Conservation (phyloP, 176 grass and related monocot genomes). For the Cocos nucifera region DNA sequence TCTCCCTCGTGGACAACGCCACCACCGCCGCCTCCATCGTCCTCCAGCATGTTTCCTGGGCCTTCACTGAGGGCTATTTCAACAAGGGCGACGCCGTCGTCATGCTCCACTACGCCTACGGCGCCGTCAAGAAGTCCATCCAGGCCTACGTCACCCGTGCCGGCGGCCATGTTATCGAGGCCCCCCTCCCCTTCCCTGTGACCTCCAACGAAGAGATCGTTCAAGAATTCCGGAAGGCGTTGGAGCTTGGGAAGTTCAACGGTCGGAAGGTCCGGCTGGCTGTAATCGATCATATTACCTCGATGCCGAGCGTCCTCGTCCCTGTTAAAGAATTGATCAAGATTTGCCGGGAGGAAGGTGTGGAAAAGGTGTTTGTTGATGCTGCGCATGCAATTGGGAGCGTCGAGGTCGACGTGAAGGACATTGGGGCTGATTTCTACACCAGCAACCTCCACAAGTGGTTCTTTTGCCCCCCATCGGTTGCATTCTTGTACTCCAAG, state of each 20-base stretch:
- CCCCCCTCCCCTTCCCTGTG: constrained; percentile 78
- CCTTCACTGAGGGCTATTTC: constrained; percentile 64
- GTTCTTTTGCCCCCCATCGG: constrained; percentile 86
- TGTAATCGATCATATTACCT: constrained; percentile 88
- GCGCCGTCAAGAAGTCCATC: constrained; percentile 91
- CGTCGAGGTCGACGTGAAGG: constrained; percentile 57
- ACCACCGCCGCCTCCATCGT: constrained; percentile 84
- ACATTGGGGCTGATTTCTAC: constrained; percentile 96
- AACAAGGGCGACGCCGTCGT: constrained; percentile 58
- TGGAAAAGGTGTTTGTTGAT: constrained; percentile 82
- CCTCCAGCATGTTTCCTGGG: constrained; percentile 75
- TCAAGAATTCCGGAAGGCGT: constrained; percentile 55
- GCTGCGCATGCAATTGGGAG: constrained; percentile 78
- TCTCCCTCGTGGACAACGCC: constrained; percentile 93
- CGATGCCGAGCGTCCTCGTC: constrained; percentile 86
- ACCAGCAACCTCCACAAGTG: constrained; percentile 98
- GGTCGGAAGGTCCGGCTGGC: constrained; percentile 69
- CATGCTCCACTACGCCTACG: constrained; percentile 98
- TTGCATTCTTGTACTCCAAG: constrained; percentile 76
- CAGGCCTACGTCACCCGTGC: constrained; percentile 81
- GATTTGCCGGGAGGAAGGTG: constrained; percentile 82
- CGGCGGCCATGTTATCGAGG: constrained; percentile 73
- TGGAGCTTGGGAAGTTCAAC: constrained; percentile 52
- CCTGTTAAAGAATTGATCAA: constrained; percentile 71
- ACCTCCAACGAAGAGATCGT: constrained; percentile 51